Base-by-base conservation (phyloP, 371 early-diverging fungal genomes). In the Syncephalastrum monosporum region DNA sequence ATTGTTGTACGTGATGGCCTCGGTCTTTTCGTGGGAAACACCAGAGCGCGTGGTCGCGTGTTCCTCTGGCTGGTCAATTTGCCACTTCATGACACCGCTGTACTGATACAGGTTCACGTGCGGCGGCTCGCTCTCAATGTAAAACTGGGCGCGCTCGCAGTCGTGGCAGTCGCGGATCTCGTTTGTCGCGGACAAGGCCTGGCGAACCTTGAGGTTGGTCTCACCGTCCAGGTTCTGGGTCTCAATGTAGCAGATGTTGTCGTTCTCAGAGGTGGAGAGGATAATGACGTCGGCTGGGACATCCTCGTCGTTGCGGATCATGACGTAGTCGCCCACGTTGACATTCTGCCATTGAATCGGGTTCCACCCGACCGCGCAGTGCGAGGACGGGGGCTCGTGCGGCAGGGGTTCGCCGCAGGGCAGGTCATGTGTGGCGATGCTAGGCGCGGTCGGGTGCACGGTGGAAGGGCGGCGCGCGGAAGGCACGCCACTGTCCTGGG, bases 161-260 rank as follows among this genome's bases (percentile, higher is more conserved):
- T 84, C 90, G 10, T 78, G 69, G 2, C 69, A 73, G 1, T 66
- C 51, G 5, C 57, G 41, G 15, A 78, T 53, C 49, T 72, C 79
- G 7, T 55, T 55, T 1, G 79, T 78, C 8, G 69, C 79, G 3
- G 62, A 53, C 17, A 77, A 52, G 4, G 77, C 74, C 45, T 73
- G 70, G 15, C 83, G 65, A n/a, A 82, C 77, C 63, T 93, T 93
- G 23, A 92, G 73, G 57, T 93, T 91, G 23, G 89, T 88, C 66
- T 95, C 95, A 38, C 95, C 95, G 69, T 95, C 92, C 42, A 95
- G 59, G 60, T 91, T 91, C 52, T 86, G 86, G 14, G 95, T 93
- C 60, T 93, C 92, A 0, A 93, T 76, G 65, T 86, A 93, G 60
- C 88, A 89, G 27, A 87, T 57, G 12, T 78, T 79, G 53, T 79